These are phyloP conservation scores for Tricholoma sp. DNA, from an alignment of 768 basidiomycete genomes.

Conservation along the genomic window DNA sequence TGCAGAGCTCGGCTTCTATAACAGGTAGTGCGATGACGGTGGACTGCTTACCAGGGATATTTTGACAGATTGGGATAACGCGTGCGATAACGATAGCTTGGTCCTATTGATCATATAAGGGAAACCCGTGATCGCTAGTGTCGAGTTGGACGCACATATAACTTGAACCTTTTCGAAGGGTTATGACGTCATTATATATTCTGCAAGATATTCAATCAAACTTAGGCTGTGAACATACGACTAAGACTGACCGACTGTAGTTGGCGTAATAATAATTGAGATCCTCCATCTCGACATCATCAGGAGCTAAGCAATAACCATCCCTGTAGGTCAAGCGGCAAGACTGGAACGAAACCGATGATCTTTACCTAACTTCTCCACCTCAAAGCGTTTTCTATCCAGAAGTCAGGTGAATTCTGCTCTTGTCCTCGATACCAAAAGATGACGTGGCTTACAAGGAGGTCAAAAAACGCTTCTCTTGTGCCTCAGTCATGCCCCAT, in stretches of 20 bases:
- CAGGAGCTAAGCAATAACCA: constrained; percentile 47
- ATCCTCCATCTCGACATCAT: constrained; percentile 94
- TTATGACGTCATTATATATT: constrained; percentile 98
- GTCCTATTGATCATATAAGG: constrained; percentile 53
- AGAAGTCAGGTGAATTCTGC: constrained; percentile 3
- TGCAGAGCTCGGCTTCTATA: constrained; percentile 20
- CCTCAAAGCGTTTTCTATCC: constrained; percentile 85
- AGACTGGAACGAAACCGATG: neutral
- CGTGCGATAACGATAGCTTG: constrained; percentile 91
- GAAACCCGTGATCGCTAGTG: neutral
- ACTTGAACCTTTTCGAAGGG: constrained; percentile 88
- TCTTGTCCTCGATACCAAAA: neutral
- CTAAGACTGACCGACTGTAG: constrained; percentile 71
- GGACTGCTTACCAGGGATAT: constrained; percentile 68
- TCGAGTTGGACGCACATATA: constrained; percentile 67
- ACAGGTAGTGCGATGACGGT: neutral
- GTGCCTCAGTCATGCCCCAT: constrained; percentile 95
- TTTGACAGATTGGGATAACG: constrained; percentile 93
- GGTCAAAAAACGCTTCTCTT: constrained; percentile 85
- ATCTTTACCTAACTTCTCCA: constrained; percentile 71
- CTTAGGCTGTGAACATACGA: constrained; percentile 1
- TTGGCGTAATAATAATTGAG: constrained; percentile 96
- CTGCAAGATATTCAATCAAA: constrained; percentile 26
- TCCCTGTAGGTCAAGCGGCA: neutral
- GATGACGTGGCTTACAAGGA: constrained; percentile 63